phyloP scores from a whole-genome alignment of 2,329 filamentous ascomycete species.

The Fusarium burgessii region DNA sequence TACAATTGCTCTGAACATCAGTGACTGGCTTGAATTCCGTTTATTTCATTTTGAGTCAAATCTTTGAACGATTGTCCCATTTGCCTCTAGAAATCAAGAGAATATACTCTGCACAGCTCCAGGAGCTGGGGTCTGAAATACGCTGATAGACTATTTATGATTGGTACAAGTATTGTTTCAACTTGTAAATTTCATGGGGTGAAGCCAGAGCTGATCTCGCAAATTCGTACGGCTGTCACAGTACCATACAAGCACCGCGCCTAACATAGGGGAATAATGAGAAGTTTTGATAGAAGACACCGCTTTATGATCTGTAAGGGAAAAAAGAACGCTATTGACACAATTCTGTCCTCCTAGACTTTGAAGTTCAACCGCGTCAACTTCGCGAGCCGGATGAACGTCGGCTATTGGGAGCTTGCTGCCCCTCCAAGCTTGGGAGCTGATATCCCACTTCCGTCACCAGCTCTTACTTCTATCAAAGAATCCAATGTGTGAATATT shows the following conservation, averaged over 20 bases:
- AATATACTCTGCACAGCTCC: background rate
- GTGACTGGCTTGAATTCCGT: background rate
- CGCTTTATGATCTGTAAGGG: background rate
- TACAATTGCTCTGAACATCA: background rate
- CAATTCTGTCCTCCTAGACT: background rate
- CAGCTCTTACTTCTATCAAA: conserved; percentile 17
- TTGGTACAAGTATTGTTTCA: background rate
- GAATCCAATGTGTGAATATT: conserved; percentile 13
- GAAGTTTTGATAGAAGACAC: background rate
- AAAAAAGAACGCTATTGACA: background rate
- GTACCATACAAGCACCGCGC: background rate
- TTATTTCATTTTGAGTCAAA: background rate
- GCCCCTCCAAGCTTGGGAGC: conserved; percentile 45
- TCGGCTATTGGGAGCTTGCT: conserved; percentile 40
- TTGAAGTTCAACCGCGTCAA: conserved; percentile 9
- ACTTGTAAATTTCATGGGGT: background rate
- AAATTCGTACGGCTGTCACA: background rate
- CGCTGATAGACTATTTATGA: background rate
- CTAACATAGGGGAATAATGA: background rate
- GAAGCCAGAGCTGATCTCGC: background rate
- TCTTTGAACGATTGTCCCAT: background rate
- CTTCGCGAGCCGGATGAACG: conserved; percentile 38
- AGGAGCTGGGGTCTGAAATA: background rate
- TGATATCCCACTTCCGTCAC: conserved; percentile 32
- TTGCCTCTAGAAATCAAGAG: background rate